phyloP scores from a whole-genome alignment of 2,329 filamentous ascomycete species.

The Verticillium longisporum region DNA sequence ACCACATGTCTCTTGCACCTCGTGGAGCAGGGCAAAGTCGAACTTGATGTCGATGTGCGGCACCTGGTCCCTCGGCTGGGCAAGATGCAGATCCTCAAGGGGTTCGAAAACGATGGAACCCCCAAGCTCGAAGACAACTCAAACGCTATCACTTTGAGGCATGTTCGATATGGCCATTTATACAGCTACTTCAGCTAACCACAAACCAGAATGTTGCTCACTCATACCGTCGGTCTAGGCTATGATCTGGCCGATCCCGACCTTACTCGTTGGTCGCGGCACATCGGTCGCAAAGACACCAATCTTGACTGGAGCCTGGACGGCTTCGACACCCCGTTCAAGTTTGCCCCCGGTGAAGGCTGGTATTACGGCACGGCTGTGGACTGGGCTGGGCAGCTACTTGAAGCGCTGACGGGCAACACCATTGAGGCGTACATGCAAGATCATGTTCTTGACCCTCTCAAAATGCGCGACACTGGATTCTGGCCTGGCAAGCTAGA shows the following conservation, averaged over 20 bases:
- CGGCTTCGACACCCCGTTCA: conserved; percentile 33
- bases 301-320: conserved; percentile 24
- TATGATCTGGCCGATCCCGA: conserved; percentile 35
- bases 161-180: background rate
- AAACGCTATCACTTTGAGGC: conserved; percentile 30
- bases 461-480: conserved; percentile 27
- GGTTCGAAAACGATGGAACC: conserved; percentile 24
- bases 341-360: conserved; percentile 35
- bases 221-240: conserved; percentile 40
- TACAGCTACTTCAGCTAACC: background rate
- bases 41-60: conserved; percentile 29
- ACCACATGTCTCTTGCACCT: conserved; percentile 29
- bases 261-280: conserved; percentile 30
- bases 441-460: conserved; percentile 25
- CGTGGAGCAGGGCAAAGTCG: conserved; percentile 25
- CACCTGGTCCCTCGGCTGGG: conserved; percentile 24
- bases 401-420: conserved; percentile 31
- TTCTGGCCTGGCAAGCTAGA: conserved; percentile 26
- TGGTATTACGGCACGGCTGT: conserved; percentile 41
- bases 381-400: conserved; percentile 40
- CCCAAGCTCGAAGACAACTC: conserved; percentile 30
- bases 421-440: conserved; percentile 29
- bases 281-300: conserved; percentile 22
- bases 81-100: conserved; percentile 25
- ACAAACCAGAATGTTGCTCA: conserved; percentile 30